phyloP scores from a whole-genome alignment of 2,329 filamentous ascomycete species.

The Microdochium trichocladiopsis region DNA sequence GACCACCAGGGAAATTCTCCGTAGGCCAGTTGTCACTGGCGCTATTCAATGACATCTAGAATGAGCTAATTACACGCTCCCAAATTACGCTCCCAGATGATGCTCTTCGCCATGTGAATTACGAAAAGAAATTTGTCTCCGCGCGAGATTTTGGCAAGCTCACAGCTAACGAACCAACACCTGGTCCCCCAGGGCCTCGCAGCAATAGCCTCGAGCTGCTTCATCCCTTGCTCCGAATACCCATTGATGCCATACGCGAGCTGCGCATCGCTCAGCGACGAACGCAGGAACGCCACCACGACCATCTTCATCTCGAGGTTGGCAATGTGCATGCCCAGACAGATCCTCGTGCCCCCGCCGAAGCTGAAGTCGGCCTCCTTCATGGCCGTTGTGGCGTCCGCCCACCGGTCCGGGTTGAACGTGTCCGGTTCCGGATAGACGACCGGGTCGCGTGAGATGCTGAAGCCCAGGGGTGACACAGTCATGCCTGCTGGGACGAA shows the following conservation, averaged over 20 bases:
- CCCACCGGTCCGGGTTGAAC: slow-evolving; percentile 24
- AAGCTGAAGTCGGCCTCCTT: slow-evolving; percentile 28
- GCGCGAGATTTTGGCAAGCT: too few species aligned
- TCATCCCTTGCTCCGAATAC: not conserved
- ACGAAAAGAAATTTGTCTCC: too few species aligned
- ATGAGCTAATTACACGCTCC: too few species aligned
- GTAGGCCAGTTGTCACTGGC: too few species aligned
- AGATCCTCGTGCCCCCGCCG: not conserved
- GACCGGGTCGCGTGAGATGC: slow-evolving; percentile 28
- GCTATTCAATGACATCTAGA: too few species aligned
- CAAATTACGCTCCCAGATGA: too few species aligned
- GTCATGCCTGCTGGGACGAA: slow-evolving; percentile 26
- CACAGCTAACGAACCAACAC: not conserved
- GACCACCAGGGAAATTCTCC: too few species aligned
- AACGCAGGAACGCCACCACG: not conserved
- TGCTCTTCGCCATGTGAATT: too few species aligned
- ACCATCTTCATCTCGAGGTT: not conserved
- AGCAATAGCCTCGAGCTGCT: not conserved
- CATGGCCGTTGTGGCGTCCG: slow-evolving; percentile 14
- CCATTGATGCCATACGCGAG: not conserved
- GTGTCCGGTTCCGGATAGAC: slow-evolving; percentile 28
- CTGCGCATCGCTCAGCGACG: not conserved
- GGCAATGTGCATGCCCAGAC: not conserved
- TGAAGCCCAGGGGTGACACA: slow-evolving; percentile 31
- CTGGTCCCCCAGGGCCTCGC: not conserved